phyloP scores from a whole-genome alignment of 805 yeast genomes.

The Pichia manshurica region DNA sequence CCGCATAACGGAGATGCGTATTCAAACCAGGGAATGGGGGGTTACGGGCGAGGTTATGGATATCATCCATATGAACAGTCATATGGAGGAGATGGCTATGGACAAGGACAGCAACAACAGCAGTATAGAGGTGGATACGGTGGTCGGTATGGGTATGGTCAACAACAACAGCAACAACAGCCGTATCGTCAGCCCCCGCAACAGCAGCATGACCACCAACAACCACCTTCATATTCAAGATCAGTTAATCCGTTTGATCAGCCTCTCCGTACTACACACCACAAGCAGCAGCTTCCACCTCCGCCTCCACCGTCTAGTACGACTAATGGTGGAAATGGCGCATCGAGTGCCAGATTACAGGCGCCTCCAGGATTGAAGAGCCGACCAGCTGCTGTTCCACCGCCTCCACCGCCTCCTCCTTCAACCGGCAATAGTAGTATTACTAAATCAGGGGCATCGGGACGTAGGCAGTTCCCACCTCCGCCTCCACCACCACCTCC shows the following conservation, averaged over 20 bases:
- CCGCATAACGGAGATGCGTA: background rate
- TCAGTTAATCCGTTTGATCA: conserved; percentile 1
- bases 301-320: background rate
- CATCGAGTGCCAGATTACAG: background rate
- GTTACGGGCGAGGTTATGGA: too few species aligned
- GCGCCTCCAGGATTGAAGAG: background rate
- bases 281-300: background rate
- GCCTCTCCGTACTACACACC: background rate
- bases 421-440: background rate
- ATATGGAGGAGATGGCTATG: conserved; percentile 4
- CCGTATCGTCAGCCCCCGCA: background rate
- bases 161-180: background rate
- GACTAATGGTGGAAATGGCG: background rate
- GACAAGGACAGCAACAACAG: conserved; percentile 4
- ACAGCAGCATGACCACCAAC: too few species aligned
- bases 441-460: background rate
- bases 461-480: conserved; percentile 3
- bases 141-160: background rate
- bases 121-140: background rate
- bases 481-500: conserved; percentile 12
- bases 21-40: background rate
- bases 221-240: conserved; percentile 2
- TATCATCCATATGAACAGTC: too few species aligned
- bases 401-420: conserved; percentile 15
- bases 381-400: background rate